A percentile compares a stretch with the other conserved stretches of the same genome.
phyloP scores from a whole-genome alignment of 2,329 filamentous ascomycete species.

The Hymenoscyphus scutula region DNA sequence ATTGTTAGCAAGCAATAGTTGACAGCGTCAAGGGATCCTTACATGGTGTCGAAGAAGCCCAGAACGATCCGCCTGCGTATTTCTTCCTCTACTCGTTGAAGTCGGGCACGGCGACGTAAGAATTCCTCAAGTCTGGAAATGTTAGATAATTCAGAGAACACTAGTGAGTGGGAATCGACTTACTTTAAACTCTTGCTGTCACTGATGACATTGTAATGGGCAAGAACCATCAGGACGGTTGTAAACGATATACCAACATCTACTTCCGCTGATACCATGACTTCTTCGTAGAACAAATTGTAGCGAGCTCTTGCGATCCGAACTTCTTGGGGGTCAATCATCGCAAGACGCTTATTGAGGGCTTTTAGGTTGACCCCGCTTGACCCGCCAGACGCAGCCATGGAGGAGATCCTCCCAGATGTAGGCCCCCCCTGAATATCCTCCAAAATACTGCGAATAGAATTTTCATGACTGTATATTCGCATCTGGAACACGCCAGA shows the following conservation, averaged over 20 bases:
- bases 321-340: conserved; percentile 73
- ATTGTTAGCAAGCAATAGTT: conserved; percentile 23
- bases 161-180: conserved; percentile 27
- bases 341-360: conserved; percentile 69
- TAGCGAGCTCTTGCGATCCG: conserved; percentile 73
- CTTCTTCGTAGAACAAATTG: conserved; percentile 96
- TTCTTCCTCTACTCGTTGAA: conserved; percentile 93
- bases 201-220: conserved; percentile 98
- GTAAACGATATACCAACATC: conserved; percentile 90
- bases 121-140: conserved; percentile 80
- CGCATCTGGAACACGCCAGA: conserved; percentile 97
- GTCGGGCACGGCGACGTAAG: conserved; percentile 78
- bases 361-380: conserved; percentile 68
- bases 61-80: conserved; percentile 86
- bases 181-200: conserved; percentile 92
- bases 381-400: conserved; percentile 50
- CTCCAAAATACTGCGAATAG: conserved; percentile 81
- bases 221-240: conserved; percentile 87
- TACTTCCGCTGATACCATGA: conserved; percentile 87
- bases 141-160: conserved; percentile 30
- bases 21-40: conserved; percentile 35
- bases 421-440: conserved; percentile 56
- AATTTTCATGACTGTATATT: conserved; percentile 89
- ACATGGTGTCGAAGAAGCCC: conserved; percentile 93
- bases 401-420: conserved; percentile 48